Conservation (phyloP, 2,329 filamentous ascomycete genomes). For the Xylariaceae sp. region DNA sequence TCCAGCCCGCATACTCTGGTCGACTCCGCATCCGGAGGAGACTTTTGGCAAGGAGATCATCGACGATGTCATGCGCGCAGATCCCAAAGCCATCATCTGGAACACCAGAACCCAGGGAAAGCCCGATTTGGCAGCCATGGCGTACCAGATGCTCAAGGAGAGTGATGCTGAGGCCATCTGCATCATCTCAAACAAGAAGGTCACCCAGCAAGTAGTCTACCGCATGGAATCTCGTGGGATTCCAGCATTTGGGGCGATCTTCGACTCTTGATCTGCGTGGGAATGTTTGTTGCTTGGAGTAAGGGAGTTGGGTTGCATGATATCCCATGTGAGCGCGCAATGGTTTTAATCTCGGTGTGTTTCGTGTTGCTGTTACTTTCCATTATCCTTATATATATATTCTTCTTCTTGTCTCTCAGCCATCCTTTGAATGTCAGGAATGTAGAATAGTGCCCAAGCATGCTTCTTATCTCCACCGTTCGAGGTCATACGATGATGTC, state of each 20-base stretch:
- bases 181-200: constrained; percentile 65
- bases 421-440: no score
- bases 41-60: constrained; percentile 60
- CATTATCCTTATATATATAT: no score
- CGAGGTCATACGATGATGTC: no score
- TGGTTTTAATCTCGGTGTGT: no score
- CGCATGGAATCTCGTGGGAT: constrained; percentile 62
- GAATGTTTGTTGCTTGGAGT: no score
- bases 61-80: constrained; percentile 49
- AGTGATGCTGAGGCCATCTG: constrained; percentile 66
- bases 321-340: neutral
- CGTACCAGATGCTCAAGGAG: constrained; percentile 49
- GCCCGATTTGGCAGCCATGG: constrained; percentile 48
- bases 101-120: constrained; percentile 59
- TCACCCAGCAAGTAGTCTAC: constrained; percentile 66
- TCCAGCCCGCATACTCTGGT: constrained; percentile 66
- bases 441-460: no score
- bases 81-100: constrained; percentile 61
- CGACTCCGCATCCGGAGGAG: constrained; percentile 53
- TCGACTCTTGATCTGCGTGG: constrained; percentile 25
- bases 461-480: no score
- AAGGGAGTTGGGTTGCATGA: neutral
- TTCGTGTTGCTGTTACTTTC: no score
- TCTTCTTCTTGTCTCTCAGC: no score
- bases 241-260: constrained; percentile 69